Evolutionary conservation across 805 yeast genomes (phyloP), one percentile per base, ranked within the genome.

Genomic region (Cyberlindnera subsufficiens): DNA sequence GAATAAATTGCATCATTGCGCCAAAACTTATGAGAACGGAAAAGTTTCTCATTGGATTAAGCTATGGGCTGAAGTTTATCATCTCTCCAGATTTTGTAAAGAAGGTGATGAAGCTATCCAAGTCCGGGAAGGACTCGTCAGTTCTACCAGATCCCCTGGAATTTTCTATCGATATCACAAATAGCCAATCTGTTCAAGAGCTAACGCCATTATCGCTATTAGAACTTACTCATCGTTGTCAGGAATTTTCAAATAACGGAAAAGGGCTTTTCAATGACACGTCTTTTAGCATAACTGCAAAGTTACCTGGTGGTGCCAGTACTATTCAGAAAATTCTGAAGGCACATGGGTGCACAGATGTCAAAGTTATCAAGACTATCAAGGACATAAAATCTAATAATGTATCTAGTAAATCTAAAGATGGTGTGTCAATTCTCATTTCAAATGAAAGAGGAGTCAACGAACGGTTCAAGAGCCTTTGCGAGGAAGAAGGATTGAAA

Each of bases 21-120:
- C 96, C 97, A 1, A 78, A 78, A 46, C 71, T 84, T n/a, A 58
- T 85, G 53, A 69, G 97, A 50, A 91, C 98, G 0, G 96, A 85
- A 44, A 93, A 91, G 63, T 90, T 91, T 55, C 69, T 91, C 42
- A 74, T 75, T 35, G 78, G 89, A 17, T 64, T 89, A 39, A 77
- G 88, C 40, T 68, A 68, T 34, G 78, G 70, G 38, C 45, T 69
- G 9, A 61, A 65, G n/a, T 63, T 67, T 42, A 74, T 80, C 3
- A 51, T 85, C 1, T 74, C 77, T 29, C 86, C 89, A 0, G 55
- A 63, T 4, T 82, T 78, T 45, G 45, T 82, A 2, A 63, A 62
- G 2, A 77, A 75, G 34, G 65, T 78, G 0, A 44, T 78, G 22
- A 70, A 69, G 54, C 13, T 49, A 40, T 36, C 54, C 32, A 44